Percentiles rank a stretch among this genome's conserved stretches.
Evolutionary conservation across 2,329 filamentous ascomycete species (phyloP).

Genomic region (Penicillium rolfsii): DNA sequence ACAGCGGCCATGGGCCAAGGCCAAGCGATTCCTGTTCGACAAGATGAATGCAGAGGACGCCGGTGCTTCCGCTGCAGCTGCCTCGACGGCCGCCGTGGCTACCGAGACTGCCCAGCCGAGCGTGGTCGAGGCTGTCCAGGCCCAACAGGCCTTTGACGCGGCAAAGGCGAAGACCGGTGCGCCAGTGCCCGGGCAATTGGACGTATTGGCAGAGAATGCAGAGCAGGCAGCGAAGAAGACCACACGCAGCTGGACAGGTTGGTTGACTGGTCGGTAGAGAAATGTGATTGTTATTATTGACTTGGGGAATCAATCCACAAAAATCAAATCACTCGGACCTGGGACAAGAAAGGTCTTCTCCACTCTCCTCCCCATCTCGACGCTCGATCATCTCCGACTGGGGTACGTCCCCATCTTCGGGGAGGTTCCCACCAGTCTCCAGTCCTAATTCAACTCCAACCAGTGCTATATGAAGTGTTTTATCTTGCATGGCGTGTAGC

Average conservation of each 20-base stretch:
- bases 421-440: background rate
- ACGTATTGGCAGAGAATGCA: slow-evolving; percentile 42
- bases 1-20: slow-evolving; percentile 43
- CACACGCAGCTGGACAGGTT: slow-evolving; percentile 45
- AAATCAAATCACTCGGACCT: slow-evolving; percentile 3
- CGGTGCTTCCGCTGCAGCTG: slow-evolving; percentile 13
- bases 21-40: slow-evolving; percentile 44
- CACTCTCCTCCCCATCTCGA: slow-evolving; percentile 4
- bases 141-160: slow-evolving; percentile 40
- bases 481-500: slow-evolving; percentile 31
- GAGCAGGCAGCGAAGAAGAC: slow-evolving; percentile 41
- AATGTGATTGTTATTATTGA: background rate
- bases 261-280: slow-evolving; percentile 43
- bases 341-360: slow-evolving; percentile 1
- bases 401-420: background rate
- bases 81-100: slow-evolving; percentile 7
- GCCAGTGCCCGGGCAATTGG: slow-evolving; percentile 35
- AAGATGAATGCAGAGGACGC: slow-evolving; percentile 43
- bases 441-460: background rate
- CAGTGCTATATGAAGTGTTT: slow-evolving; percentile 10
- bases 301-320: slow-evolving; percentile 3
- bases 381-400: slow-evolving; percentile 1
- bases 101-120: slow-evolving; percentile 27
- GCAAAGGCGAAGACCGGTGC: slow-evolving; percentile 29
- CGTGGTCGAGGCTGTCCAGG: slow-evolving; percentile 42